phyloP scores from a whole-genome alignment of 129 eudicot species.

The Chrysanthemum makinoi region DNA sequence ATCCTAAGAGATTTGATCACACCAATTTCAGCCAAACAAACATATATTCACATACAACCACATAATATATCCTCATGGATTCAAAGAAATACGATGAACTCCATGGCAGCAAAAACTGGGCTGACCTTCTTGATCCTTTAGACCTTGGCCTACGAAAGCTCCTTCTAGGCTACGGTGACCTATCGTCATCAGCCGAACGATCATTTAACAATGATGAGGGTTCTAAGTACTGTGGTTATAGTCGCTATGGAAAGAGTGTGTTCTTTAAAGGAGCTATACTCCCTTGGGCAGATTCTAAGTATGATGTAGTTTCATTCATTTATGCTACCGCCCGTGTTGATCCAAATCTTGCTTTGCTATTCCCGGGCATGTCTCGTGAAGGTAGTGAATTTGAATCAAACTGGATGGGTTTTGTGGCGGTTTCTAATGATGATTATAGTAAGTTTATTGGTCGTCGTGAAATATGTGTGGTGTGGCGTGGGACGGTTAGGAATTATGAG shows the following conservation, averaged over 20 bases:
- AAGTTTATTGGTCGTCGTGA: conserved; percentile 48
- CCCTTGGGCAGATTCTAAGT: conserved; percentile 38
- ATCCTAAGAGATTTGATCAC: too few relatives aligned
- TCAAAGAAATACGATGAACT: conserved; percentile 28
- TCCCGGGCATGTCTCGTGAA: conserved; percentile 16
- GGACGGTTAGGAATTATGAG: conserved; percentile 35
- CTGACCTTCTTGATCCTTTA: conserved; percentile 62
- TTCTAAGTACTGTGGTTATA: conserved; percentile 49
- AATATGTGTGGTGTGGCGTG: conserved; percentile 55
- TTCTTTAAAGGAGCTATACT: conserved; percentile 31
- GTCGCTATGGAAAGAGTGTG: conserved; percentile 17
- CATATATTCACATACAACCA: background rate
- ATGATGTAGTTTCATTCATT: conserved; percentile 33
- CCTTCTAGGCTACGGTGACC: conserved; percentile 62
- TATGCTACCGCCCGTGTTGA: conserved; percentile 19
- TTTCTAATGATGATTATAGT: conserved; percentile 47
- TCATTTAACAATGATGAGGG: conserved; percentile 47
- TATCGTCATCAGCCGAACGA: conserved; percentile 59
- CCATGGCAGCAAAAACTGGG: conserved; percentile 51
- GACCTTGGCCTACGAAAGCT: conserved; percentile 42
- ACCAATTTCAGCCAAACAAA: background rate
- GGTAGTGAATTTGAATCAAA: conserved; percentile 37
- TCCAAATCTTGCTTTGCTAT: conserved; percentile 4
- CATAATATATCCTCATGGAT: conserved; percentile 2
- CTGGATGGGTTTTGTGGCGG: conserved; percentile 63